Percentiles rank a stretch among this genome's conserved stretches.
Conservation (phyloP, 192 early-diverging fungal genomes). For the Linnemannia hyalina region DNA sequence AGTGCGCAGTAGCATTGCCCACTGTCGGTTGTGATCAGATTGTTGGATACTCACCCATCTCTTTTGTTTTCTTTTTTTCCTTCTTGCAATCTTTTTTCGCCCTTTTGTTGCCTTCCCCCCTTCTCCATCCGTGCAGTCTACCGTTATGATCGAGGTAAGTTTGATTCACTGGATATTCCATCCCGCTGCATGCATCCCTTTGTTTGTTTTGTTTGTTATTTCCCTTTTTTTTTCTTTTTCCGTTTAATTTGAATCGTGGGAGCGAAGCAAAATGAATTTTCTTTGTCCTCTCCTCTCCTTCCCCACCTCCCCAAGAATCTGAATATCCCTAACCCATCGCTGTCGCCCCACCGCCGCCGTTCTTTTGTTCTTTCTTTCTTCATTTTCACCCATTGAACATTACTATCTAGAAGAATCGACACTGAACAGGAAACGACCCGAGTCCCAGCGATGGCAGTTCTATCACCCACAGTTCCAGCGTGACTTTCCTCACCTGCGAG, state of each 20-base stretch:
- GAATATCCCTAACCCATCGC: not conserved
- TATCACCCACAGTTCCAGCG: slow-evolving; percentile 87
- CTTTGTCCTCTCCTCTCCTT: not conserved
- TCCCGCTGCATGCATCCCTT: not conserved
- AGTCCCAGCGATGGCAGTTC: slow-evolving; percentile 90
- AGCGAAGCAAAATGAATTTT: not conserved
- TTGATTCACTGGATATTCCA: slow-evolving; percentile 10
- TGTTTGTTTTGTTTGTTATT: not conserved
- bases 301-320: not conserved
- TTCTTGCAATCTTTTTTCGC: not conserved
- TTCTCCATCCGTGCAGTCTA: slow-evolving; percentile 22
- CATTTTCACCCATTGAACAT: not conserved
- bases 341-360: not conserved
- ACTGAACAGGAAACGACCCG: slow-evolving; percentile 57
- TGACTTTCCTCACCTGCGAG: slow-evolving; percentile 74
- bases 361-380: not conserved
- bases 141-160: slow-evolving; percentile 43
- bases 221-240: not conserved
- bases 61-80: not conserved
- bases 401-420: slow-evolving; percentile 57
- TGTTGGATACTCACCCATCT: not conserved
- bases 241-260: not conserved
- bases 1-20: not conserved
- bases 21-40: not conserved
- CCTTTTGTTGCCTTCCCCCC: slow-evolving; percentile 2